Evolutionary conservation across 768 basidiomycete genomes (phyloP), one percentile per base, ranked within the genome.

Genomic region (Pholiota conissans): DNA sequence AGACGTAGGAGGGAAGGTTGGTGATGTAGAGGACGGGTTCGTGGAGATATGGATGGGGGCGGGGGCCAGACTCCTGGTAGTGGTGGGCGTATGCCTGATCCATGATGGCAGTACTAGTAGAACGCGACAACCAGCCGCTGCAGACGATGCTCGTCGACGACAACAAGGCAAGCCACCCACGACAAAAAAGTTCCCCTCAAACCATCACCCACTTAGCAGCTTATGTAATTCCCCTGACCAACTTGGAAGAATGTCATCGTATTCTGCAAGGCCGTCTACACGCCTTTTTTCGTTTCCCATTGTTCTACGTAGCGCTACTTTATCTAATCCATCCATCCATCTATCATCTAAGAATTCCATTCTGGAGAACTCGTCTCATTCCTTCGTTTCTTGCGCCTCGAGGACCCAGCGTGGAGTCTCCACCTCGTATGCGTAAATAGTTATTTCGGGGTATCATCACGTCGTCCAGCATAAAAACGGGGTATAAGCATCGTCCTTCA

Each of bases 21-120:
- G 92, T 84, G 72, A 94, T 86, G 76, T 92, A 88, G 46, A 94
- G 77, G 59, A 90, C 68, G 18, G 92, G 90, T 67, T 93, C 90
- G 68, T 89, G 88, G 63, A 94, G 83, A 74, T 91, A 93, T 29
- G 92, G 92, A 67, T 94, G 92, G 54, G 82, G 82, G 63, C 85
- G 77, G 14, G 79, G 78, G 24, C 71, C 75, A 13, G 62, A 61
- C 29, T 73, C 71, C 58, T 73, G 73, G 51, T 68, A 65, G 48
- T 69, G 64, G 54, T 70, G 71, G 64, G 67, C 64, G 73, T 76
- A 79, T 18, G 20, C 22, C 63, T 71, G 69, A 71, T 81, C 77
- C 79, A 80, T 82, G 69, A 64, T 71, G 74, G 74, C 72, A 65
- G 65, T 62, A 61, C 57, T 60, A 63, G 62, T 13, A 62, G 60